Evolutionary conservation across 176 grass and related monocot genomes (phyloP).

Genomic region (Chloris gayana): DNA sequence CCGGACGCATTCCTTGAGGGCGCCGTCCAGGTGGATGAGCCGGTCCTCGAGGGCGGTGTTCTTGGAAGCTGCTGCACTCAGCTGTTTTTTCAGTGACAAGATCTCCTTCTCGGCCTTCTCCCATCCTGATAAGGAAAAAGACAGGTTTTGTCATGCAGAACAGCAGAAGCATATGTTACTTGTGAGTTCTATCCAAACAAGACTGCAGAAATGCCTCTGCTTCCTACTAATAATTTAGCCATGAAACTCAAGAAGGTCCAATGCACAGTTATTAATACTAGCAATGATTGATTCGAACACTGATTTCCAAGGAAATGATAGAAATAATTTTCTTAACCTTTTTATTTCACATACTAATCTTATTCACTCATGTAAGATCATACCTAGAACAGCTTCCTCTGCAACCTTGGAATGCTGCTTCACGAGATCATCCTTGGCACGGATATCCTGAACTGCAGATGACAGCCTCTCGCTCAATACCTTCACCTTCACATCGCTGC

Average conservation of each 20-base stretch:
- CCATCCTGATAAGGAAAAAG: constrained; percentile 59
- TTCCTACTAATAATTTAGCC: neutral
- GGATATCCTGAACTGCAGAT: constrained; percentile 66
- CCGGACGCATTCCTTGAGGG: constrained; percentile 91
- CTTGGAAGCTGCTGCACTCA: constrained; percentile 55
- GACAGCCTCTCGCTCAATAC: constrained; percentile 79
- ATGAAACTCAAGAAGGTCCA: neutral
- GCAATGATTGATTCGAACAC: neutral
- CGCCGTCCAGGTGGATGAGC: constrained; percentile 66
- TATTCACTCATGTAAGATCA: neutral
- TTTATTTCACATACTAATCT: constrained; percentile 6
- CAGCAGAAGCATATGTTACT: neutral
- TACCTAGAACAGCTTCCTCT: constrained; percentile 98
- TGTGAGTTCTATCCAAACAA: neutral
- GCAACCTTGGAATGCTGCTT: constrained; percentile 90
- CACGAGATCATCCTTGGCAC: constrained; percentile 84
- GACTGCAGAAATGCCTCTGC: neutral
- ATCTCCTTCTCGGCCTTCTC: constrained; percentile 91
- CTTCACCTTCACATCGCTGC: constrained; percentile 68
- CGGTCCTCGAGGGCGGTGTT: constrained; percentile 68
- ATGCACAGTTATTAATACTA: neutral
- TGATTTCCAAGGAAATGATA: neutral
- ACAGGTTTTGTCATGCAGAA: neutral
- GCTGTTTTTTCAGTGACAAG: constrained; percentile 61
- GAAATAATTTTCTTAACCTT: neutral